Evolutionary conservation across 371 early-diverging fungal species (phyloP).

Genomic region (Mortierella sp.): DNA sequence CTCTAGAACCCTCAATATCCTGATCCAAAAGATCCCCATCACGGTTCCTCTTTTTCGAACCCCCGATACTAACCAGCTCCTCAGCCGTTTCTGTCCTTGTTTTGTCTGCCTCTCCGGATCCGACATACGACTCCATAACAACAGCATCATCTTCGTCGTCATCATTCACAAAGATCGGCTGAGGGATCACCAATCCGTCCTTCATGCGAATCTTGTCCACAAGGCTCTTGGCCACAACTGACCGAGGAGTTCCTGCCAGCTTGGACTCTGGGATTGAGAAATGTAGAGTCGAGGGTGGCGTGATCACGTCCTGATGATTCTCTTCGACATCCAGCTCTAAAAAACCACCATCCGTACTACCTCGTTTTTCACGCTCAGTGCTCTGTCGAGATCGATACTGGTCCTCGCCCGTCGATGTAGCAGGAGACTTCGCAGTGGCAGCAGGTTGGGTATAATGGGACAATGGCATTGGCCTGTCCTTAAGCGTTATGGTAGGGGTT

Average conservation of each 20-base stretch:
- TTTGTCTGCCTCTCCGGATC: not conserved
- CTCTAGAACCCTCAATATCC: not conserved
- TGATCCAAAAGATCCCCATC: slow-evolving; percentile 19
- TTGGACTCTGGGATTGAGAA: slow-evolving; percentile 44
- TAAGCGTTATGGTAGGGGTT: slow-evolving; percentile 17
- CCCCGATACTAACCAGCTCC: slow-evolving; percentile 14
- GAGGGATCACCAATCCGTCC: slow-evolving; percentile 42
- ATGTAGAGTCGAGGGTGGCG: slow-evolving; percentile 37
- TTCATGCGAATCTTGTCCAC: slow-evolving; percentile 37
- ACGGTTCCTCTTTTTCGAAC: slow-evolving; percentile 32
- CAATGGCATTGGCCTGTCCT: slow-evolving; percentile 11
- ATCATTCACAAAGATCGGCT: slow-evolving; percentile 40
- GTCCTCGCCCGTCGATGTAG: not conserved
- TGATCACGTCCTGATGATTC: slow-evolving; percentile 42
- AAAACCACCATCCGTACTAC: slow-evolving; percentile 13
- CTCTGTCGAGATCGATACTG: not conserved
- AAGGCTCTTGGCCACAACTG: slow-evolving; percentile 38
- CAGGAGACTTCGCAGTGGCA: slow-evolving; percentile 3
- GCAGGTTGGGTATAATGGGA: slow-evolving; percentile 21
- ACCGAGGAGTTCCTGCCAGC: slow-evolving; percentile 28
- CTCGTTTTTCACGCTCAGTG: not conserved
- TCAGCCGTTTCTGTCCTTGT: not conserved
- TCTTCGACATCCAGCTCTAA: slow-evolving; percentile 28
- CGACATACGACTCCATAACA: slow-evolving; percentile 2
- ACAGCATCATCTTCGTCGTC: slow-evolving; percentile 30